Evolutionary conservation across 2,329 filamentous ascomycete species (phyloP).

Genomic region (Colletotrichum trifolii): DNA sequence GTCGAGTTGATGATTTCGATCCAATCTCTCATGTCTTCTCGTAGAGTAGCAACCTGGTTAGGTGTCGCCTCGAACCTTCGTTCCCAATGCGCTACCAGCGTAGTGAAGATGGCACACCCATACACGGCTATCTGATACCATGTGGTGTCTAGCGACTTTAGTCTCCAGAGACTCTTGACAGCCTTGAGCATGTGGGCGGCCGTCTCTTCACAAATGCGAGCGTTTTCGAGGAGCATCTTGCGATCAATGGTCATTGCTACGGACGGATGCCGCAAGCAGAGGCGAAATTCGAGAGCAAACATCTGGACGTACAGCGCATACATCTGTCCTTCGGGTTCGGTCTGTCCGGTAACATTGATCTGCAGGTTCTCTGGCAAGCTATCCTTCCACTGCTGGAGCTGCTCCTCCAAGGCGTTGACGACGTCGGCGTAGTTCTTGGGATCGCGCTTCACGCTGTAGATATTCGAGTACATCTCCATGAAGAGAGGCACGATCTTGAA

Average conservation of each 20-base stretch:
- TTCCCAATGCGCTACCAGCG: conserved; percentile 76
- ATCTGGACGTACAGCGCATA: conserved; percentile 66
- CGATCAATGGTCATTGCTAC: conserved; percentile 66
- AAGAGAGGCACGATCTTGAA: conserved; percentile 75
- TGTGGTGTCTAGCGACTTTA: conserved; percentile 79
- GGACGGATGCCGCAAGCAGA: conserved; percentile 71
- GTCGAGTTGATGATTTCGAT: conserved; percentile 75
- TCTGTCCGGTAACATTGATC: conserved; percentile 48
- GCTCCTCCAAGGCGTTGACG: conserved; percentile 73
- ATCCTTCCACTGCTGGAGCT: conserved; percentile 71
- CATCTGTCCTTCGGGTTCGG: conserved; percentile 56
- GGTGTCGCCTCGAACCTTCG: conserved; percentile 69
- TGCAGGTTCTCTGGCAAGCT: conserved; percentile 71
- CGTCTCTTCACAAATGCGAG: conserved; percentile 73
- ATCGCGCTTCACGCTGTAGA: conserved; percentile 77
- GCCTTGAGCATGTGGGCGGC: conserved; percentile 72
- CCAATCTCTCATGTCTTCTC: conserved; percentile 76
- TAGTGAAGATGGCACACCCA: conserved; percentile 78
- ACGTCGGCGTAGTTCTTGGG: conserved; percentile 71
- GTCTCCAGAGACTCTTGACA: conserved; percentile 67
- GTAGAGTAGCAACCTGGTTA: conserved; percentile 69
- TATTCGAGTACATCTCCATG: conserved; percentile 78
- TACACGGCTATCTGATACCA: conserved; percentile 82
- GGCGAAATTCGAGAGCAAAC: conserved; percentile 66
- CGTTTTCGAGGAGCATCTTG: conserved; percentile 69